Evolutionary conservation across 805 yeast genomes (phyloP), one percentile per base, ranked within the genome.

Genomic region (Candida easanensis): DNA sequence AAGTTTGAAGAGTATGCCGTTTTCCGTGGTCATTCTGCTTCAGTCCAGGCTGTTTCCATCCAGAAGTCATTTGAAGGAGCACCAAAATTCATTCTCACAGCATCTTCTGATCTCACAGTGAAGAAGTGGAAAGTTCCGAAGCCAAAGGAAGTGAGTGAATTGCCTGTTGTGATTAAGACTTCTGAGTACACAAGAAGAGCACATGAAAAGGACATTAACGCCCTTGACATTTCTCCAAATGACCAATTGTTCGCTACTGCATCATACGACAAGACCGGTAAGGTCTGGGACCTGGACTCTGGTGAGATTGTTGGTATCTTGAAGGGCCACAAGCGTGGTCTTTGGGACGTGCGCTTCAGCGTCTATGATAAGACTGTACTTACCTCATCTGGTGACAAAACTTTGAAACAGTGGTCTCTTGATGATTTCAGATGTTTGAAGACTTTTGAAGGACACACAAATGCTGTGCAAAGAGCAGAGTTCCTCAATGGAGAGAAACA

Each of bases 181-280:
- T 85, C 97, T 2, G 88, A 82, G 42, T 93, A 84, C 63, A 93
- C 99, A 0, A 80, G 97, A 70, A 80, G 90, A 58, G 98, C 97
- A 1, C 99, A 93, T 62, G 98, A 93, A 42, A 93, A 91, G 62
- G 97, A 93, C 63, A 93, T 93, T 47, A 95, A 93, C 57, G 77
- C 91, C 2, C 68, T 93, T 41, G 97, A 89, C 51, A 71, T 93
- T 4, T 76, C 97, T n/a, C 96, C 97, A 15, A 88, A 89, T 58
- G 95, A 91, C 63, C 84, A 82, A 50, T 71, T 75, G 39, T 82
- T 93, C 57, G 98, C 96, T 0, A 84, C 97, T 1, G 98, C 96
- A 2, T 86, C 96, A 11, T 95, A 86, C 61, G 99, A 93, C 64
- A 87, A 91, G 57, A 76, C 90, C 2, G 93, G 86, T 47, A 93